Conservation (phyloP, 2,329 filamentous ascomycete genomes). For the Alternaria longipes region DNA sequence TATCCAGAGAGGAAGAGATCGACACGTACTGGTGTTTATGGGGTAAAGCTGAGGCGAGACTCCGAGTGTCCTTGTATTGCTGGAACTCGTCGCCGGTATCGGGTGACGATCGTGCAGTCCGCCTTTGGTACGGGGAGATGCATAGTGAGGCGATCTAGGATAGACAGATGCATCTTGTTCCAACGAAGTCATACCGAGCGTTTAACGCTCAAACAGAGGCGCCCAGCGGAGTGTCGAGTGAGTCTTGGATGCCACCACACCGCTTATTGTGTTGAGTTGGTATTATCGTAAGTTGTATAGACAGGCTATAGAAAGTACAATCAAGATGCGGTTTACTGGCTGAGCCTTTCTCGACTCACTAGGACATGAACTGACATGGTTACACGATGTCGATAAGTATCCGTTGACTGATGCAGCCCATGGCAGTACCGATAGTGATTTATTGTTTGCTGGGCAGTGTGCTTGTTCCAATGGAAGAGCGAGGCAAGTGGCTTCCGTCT, state of each 20-base stretch:
- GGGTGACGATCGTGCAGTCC: neutral
- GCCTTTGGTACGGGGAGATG: neutral
- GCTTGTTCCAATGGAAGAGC: neutral
- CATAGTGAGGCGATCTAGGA: constrained; percentile 6
- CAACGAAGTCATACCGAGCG: neutral
- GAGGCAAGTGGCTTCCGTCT: constrained; percentile 1
- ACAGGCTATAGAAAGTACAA: neutral
- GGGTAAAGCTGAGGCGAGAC: neutral
- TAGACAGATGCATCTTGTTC: neutral
- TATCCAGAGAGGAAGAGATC: neutral
- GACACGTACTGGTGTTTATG: neutral
- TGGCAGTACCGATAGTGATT: neutral
- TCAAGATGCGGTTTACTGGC: neutral
- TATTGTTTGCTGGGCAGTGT: neutral
- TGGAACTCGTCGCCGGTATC: neutral
- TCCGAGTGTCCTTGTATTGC: neutral
- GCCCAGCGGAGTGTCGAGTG: neutral
- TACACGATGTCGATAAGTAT: neutral
- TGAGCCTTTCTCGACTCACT: neutral
- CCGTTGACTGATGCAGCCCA: neutral
- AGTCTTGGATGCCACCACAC: neutral
- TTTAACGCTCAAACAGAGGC: neutral
- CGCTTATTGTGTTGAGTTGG: neutral
- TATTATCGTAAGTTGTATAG: neutral
- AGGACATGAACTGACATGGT: neutral